Percentiles rank a stretch among this genome's conserved stretches.
Evolutionary conservation across 768 basidiomycete species (phyloP).

Genomic region (Boletus insuetus): DNA sequence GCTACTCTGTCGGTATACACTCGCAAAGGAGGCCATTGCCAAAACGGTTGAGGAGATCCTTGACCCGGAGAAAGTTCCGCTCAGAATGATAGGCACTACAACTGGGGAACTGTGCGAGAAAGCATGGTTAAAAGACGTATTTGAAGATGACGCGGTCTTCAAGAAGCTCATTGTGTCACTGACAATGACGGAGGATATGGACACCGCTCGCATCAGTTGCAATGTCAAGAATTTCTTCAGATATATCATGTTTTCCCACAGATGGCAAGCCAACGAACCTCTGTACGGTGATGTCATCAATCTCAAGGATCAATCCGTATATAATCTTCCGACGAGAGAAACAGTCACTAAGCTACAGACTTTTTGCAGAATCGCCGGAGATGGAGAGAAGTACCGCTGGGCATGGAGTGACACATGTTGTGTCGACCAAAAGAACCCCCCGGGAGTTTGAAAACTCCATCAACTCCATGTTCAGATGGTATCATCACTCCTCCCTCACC

Average conservation of each 20-base stretch:
- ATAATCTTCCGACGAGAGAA: neutral
- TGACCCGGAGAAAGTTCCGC: neutral
- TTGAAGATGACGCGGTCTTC: neutral
- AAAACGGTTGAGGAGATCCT: neutral
- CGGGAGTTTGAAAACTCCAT: conserved; percentile 6
- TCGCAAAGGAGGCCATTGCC: neutral
- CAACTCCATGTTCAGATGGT: conserved; percentile 12
- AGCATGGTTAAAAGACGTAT: neutral
- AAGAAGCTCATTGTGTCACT: neutral
- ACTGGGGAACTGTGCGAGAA: conserved; percentile 4
- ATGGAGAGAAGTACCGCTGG: neutral
- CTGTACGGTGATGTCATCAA: neutral
- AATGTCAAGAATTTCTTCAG: conserved; percentile 3
- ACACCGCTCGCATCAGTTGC: neutral
- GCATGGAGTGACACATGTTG: conserved; percentile 11
- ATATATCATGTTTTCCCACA: conserved; percentile 16
- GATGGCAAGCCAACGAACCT: conserved; percentile 10
- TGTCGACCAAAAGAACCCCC: conserved; percentile 5
- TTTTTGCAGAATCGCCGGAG: neutral
- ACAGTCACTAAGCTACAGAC: neutral
- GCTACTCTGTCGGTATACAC: neutral
- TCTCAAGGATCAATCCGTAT: neutral
- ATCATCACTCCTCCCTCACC: conserved; percentile 4
- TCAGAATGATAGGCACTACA: conserved; percentile 10
- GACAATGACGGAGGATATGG: neutral